Base-by-base conservation (phyloP, 2,329 filamentous ascomycete genomes). In the Monilinia vaccinii-corymbosi region DNA sequence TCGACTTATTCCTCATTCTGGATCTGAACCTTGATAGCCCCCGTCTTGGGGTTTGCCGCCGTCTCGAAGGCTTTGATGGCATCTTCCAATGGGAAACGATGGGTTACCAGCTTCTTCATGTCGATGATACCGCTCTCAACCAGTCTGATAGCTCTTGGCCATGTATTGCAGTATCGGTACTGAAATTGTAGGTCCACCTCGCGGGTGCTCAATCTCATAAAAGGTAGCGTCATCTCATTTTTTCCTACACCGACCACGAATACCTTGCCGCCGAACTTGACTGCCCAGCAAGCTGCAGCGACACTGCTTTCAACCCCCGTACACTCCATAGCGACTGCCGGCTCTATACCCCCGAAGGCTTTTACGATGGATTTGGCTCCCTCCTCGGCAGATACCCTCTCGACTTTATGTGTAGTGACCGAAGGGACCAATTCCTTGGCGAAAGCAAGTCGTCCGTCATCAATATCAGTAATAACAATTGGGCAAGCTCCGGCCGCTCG, bases 1-100 rank as follows among this genome's bases (percentile, higher is more conserved):
- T 34, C n/a, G 18, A 44, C 28, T 42, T 56, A 60, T 61, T 57
- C 60, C 23, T 72, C 70, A 69, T 83, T 91, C 79, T 92, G 90
- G 71, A 97, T 97, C 81, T 91, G 88, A 62, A 97, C 92, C 81
- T 97, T 97, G 76, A 97, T 97, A n/a, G 92, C 91, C 8, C 93
- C 92, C 56, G 89, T 96, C 79, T 88, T 91, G 44, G 91, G 87
- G 75, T 97, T 85, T 10, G 88, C 84, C 23, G 92, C 91, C 45
- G 89, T 94, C 77, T 91, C 85, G 74, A 97, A 97, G 9, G 93
- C 93, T 75, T 93, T 83, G 32, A 94, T 75, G 0, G 92, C 91
- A 72, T 97, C 87, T 76, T 96, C 92, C 42, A 97, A 76, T 65
- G 81, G 78, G 76, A 88, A 97, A 21, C 90, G 82, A 78, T 97